phyloP scores from a whole-genome alignment of 176 grass and related monocot genomes.

The Triticum timopheevii region DNA sequence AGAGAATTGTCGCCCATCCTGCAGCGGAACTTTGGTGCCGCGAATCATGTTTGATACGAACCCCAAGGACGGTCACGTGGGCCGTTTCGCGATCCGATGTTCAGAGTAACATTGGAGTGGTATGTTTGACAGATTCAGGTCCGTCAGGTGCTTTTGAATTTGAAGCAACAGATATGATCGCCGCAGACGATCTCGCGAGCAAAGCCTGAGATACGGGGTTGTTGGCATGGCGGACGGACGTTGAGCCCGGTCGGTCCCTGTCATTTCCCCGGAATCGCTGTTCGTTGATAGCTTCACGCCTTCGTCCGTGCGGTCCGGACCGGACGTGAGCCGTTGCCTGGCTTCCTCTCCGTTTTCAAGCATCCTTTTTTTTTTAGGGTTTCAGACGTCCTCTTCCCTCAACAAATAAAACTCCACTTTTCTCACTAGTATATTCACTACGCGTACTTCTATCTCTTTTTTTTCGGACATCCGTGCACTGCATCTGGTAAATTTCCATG shows the following conservation, averaged over 20 bases:
- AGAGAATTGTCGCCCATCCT: neutral
- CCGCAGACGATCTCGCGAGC: slow-evolving; percentile 7
- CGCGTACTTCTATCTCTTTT: neutral
- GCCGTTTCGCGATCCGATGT: neutral
- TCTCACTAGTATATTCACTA: neutral
- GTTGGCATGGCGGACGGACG: slow-evolving; percentile 28
- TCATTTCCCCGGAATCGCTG: neutral
- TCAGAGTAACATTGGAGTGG: neutral
- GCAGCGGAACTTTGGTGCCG: neutral
- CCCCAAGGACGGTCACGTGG: neutral
- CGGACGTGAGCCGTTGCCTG: slow-evolving; percentile 20
- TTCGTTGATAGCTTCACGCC: neutral
- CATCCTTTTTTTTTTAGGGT: too few species aligned
- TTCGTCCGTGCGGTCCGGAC: neutral
- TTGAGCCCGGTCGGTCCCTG: neutral
- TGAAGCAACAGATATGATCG: neutral
- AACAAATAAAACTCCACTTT: neutral
- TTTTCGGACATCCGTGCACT: neutral
- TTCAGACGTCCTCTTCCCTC: too few species aligned
- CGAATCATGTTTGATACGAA: neutral
- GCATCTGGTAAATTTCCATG: neutral
- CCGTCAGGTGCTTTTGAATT: neutral
- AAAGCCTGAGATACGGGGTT: slow-evolving; percentile 5
- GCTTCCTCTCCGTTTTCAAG: neutral
- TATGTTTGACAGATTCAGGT: neutral